Evolutionary conservation across 371 early-diverging fungal species (phyloP), one percentile per base, ranked within the genome.

Genomic region (Apophysomyces elegans): DNA sequence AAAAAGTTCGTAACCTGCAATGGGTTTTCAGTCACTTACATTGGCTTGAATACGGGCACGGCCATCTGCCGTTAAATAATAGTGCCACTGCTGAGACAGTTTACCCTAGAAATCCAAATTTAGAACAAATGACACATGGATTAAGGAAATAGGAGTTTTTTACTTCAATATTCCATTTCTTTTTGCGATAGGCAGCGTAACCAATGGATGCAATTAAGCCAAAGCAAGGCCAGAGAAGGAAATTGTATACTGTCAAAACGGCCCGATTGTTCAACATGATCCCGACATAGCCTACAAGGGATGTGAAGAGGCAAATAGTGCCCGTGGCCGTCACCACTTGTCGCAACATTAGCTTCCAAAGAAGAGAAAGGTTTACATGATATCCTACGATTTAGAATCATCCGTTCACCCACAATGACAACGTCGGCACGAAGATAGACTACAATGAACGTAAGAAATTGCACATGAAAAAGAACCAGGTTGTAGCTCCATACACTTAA

Each of bases 201-300:
- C 88, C 88, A 61, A 87, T 74, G 2, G 86, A 71, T 2, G 84
- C 80, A 56, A 86, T 78, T 63, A 86, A 26, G 12, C 74, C 83
- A 70, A 87, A 86, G 44, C 81, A 75, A 5, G 80, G 81, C 88
- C 88, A 87, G 2, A 87, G 68, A 0, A 87, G 62, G 4, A 87
- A 38, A 21, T 83, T 77, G 41, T 87, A 87, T 2, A 83, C 26
- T 2, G 85, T 64, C 7, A 87, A 54, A 0, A 83, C 59, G 1
- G 71, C 71, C 12, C 88, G 79, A 37, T 84, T 80, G 41, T 87
- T 86, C 7, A 78, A 41, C 72, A 86, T 79, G 66, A 86, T 86
- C 0, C 88, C 88, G 21, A 72, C 65, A 45, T 81, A 87, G 7
- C 88, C 88, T 6, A 84, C 18, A 1, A 87, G 37, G 0, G 88